Base-by-base conservation (phyloP, 2,329 filamentous ascomycete species). In the Epichloe brachyelytri region DNA sequence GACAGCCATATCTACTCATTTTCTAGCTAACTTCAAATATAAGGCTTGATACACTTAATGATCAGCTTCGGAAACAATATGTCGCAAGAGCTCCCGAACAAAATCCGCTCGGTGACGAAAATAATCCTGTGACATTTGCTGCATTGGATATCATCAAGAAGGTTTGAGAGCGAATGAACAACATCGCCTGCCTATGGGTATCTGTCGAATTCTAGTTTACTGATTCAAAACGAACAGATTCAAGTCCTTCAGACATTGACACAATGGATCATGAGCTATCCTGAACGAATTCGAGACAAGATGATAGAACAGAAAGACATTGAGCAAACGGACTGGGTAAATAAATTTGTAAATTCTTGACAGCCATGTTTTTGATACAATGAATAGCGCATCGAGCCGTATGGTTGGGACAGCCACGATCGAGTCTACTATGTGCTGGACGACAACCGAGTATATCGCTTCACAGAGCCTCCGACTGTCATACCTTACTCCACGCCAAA, bases 31-130 rank as follows among this genome's bases (percentile, higher is more conserved):
- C 59, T 65, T 47, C 59, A 10, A n/a, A 26, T 17, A 41, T 30
- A 53, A 96, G 90, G 1, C 79, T 76, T 49, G 89, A 94, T 3
- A 83, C 93, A 46, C 95, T 97, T 59, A 89, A 97, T 63, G 89
- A 96, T 62, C 95, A 96, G 64, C 85, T 89, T 36, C 82, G 89
- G 59, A 85, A 89, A 53, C 90, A 96, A 67, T 98, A 89, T 65
- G 69, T 85, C 49, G 77, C 83, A n/a, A 95, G 88, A 69, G 83
- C 85, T 2, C 85, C 89, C 3, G 66, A 79, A 11, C 77, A 77
- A 50, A 97, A 96, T 62, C 91, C 91, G 0, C 96, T 95, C 61
- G 91, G 91, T 45, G 75, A 79, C 22, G 85, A 83, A 3, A 88
- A 93, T 58, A 70, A 74, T 5, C 83, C 88, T 1, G 75, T 74